Evolutionary conservation across 768 basidiomycete genomes (phyloP), one percentile per base, ranked within the genome.

Genomic region (Chalciporus chontae): DNA sequence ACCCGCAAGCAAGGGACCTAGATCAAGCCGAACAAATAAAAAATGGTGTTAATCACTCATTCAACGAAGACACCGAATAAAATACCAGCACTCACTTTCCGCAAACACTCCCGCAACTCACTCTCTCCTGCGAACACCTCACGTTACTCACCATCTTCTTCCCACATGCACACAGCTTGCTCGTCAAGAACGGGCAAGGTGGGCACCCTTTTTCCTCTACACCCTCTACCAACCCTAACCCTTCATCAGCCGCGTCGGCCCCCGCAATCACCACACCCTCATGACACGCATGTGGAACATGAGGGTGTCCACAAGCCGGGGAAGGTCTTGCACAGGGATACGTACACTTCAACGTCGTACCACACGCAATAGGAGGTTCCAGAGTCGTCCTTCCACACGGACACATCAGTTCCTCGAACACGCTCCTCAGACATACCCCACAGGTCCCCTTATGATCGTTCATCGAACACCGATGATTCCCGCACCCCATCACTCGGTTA

Each of bases 361-460:
- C 92, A 57, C 95, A 98, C 0, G 86, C 80, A 32, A 96, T 83
- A 0, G 94, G 94, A 0, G 94, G 94, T 29, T 93, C 86, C 18
- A 94, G 70, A 14, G 90, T 77, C 2, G 93, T 97, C n/a, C 82
- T 77, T 0, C 87, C 88, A 65, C 95, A 98, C 42, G 78, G 69
- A 63, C 95, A 98, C 9, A 86, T 67, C 47, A 94, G 70, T 82
- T 99, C 96, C 37, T 97, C 94, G 58, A 94, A 99, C 1, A 86
- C 85, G 40, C 92, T 92, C 65, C 84, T 78, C 44, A 95, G 71
- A 68, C 96, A 99, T 18, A 84, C 77, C 1, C 79, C 83, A 64
- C 96, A 99, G 0, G 77, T 69, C 0, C 92, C 91, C 50, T 74
- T 79, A 66, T 99, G 95, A 63, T 98, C 95, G 36, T 75, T 72